These are phyloP conservation scores for Volvox carteri DNA, from an alignment of 163 green algal genomes.

Conservation along the genomic window DNA sequence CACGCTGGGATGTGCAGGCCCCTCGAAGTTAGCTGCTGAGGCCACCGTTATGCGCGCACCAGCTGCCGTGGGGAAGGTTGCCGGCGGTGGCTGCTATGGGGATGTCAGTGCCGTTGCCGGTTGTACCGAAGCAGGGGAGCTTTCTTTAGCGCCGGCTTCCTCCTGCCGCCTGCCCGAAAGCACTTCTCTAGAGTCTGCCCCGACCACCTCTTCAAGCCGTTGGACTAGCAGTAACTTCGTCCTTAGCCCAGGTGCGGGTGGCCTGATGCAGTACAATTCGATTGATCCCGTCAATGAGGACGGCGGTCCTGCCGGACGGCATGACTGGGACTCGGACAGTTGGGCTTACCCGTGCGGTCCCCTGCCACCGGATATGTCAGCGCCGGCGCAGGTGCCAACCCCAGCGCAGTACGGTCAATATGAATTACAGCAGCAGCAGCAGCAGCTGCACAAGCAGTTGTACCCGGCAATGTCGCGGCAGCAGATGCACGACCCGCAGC, in stretches of 20 bases:
- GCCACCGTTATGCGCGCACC: neutral
- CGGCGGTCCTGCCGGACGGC: neutral
- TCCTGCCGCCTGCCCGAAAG: neutral
- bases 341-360: neutral
- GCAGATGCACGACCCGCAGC: neutral
- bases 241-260: neutral
- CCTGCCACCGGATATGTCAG: neutral
- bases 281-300: neutral
- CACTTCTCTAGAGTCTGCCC: constrained; percentile 1
- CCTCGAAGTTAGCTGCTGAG: neutral
- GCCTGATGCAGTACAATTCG: neutral
- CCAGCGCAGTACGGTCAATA: neutral
- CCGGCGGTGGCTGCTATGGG: neutral
- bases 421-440: neutral
- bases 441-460: neutral
- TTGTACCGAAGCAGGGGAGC: neutral
- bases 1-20: neutral
- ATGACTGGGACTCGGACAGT: neutral
- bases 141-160: neutral
- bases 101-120: neutral
- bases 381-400: neutral
- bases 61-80: neutral
- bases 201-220: neutral
- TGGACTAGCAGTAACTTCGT: neutral
- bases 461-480: neutral